These are phyloP conservation scores for Protomyces pachydermus DNA, from an alignment of 1,139 yeast genomes.

Conservation along the genomic window DNA sequence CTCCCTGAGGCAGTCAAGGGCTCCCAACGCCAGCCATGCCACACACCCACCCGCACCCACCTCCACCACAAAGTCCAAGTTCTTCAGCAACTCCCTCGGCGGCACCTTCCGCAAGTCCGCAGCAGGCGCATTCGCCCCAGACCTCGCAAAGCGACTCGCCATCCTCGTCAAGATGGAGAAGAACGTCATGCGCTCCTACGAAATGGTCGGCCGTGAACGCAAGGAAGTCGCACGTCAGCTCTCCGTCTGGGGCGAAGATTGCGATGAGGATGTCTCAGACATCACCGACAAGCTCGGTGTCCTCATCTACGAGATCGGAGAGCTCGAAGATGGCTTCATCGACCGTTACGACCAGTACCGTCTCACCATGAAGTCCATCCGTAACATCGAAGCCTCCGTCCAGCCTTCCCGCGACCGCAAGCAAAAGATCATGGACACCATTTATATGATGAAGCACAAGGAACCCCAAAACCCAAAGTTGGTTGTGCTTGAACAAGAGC, in stretches of 20 bases:
- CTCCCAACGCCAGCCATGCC: slow-evolving; percentile 94
- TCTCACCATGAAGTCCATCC: slow-evolving; percentile 85
- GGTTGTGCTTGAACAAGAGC: slow-evolving; percentile 91
- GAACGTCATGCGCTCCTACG: slow-evolving; percentile 90
- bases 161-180: slow-evolving; percentile 93
- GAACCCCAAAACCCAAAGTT: slow-evolving; percentile 97
- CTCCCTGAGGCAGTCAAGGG: slow-evolving; percentile 88
- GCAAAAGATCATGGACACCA: slow-evolving; percentile 94
- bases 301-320: slow-evolving; percentile 91
- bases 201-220: slow-evolving; percentile 89
- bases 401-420: slow-evolving; percentile 98
- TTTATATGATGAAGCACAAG: slow-evolving; percentile 95
- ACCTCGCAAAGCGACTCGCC: slow-evolving; percentile 82
- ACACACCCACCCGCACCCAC: slow-evolving; percentile 95
- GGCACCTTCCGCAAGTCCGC: slow-evolving; percentile 76
- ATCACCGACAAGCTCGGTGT: slow-evolving; percentile 97
- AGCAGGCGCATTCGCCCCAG: slow-evolving; percentile 95
- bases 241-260: slow-evolving; percentile 96
- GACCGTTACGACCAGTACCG: slow-evolving; percentile 98
- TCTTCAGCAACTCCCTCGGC: slow-evolving; percentile 79
- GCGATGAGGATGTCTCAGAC: slow-evolving; percentile 94
- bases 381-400: slow-evolving; percentile 95
- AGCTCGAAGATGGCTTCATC: slow-evolving; percentile 94
- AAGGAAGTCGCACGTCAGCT: slow-evolving; percentile 95
- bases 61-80: slow-evolving; percentile 76